phyloP scores from a whole-genome alignment of 2,329 filamentous ascomycete genomes.

The Aspergillus alliaceus region DNA sequence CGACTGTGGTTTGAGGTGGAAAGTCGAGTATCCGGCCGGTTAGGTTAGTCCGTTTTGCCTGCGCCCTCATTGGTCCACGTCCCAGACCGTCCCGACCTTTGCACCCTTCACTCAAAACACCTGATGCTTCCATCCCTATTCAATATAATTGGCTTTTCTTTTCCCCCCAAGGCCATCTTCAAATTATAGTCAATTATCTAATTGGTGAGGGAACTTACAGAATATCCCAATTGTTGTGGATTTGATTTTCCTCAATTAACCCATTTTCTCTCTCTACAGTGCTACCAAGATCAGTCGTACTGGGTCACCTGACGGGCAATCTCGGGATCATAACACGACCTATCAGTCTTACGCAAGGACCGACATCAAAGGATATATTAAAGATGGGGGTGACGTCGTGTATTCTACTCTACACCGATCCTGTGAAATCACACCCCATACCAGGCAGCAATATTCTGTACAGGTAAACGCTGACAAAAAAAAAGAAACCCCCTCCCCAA shows the following conservation, averaged over 20 bases:
- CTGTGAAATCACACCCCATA: conserved; percentile 13
- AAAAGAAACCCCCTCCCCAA: conserved; percentile 18
- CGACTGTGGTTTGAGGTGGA: conserved; percentile 42
- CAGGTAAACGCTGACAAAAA: conserved; percentile 26
- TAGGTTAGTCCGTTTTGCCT: conserved; percentile 36
- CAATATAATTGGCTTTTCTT: conserved; percentile 17
- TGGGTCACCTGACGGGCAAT: background rate
- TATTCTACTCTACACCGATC: conserved; percentile 24
- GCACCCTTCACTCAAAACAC: conserved; percentile 9
- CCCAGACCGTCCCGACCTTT: conserved; percentile 18
- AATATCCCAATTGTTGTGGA: too few relatives aligned
- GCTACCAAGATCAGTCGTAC: too few relatives aligned
- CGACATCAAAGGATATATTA: background rate
- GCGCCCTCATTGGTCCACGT: conserved; percentile 33
- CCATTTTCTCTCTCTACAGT: too few relatives aligned
- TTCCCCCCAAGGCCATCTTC: too few relatives aligned
- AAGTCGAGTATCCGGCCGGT: conserved; percentile 37
- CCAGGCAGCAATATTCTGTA: conserved; percentile 27
- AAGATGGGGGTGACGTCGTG: conserved; percentile 13
- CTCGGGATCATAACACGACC: background rate
- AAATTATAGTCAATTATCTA: background rate
- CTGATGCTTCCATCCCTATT: conserved; percentile 7
- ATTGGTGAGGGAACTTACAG: background rate
- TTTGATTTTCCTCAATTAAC: too few relatives aligned
- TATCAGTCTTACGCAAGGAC: background rate